A percentile compares a stretch with the other conserved stretches of the same genome.
phyloP scores from a whole-genome alignment of 495 filamentous ascomycete genomes.

The Lophiotrema nucula region DNA sequence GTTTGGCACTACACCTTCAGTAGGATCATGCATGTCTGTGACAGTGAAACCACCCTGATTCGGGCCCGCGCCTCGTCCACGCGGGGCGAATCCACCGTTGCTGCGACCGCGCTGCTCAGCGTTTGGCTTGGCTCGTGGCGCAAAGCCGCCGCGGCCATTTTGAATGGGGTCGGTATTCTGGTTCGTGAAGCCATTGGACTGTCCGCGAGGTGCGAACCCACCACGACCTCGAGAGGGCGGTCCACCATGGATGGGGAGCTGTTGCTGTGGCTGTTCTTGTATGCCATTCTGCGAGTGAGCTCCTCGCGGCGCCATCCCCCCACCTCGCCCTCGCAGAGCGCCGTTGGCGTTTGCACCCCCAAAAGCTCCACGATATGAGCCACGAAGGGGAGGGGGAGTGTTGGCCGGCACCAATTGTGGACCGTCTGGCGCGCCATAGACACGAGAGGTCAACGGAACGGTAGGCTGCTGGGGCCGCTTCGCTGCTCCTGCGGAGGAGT shows the following conservation, averaged over 20 bases:
- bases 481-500: constrained; percentile 64
- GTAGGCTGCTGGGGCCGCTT: constrained; percentile 50
- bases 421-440: constrained; percentile 53
- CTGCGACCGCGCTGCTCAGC: constrained; percentile 3
- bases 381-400: constrained; percentile 65
- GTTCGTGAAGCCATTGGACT: background rate
- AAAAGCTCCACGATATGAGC: constrained; percentile 71
- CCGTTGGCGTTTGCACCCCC: constrained; percentile 41
- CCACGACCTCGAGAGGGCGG: constrained; percentile 26
- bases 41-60: constrained; percentile 53
- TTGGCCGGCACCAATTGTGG: constrained; percentile 66
- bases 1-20: constrained; percentile 50
- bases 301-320: constrained; percentile 22
- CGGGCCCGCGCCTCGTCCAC: constrained; percentile 35
- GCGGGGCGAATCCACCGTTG: constrained; percentile 10
- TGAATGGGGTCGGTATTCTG: constrained; percentile 17
- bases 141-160: too few relatives aligned
- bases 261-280: constrained; percentile 33
- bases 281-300: constrained; percentile 13
- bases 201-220: constrained; percentile 41
- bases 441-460: constrained; percentile 55
- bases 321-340: constrained; percentile 29
- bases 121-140: too few relatives aligned
- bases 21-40: constrained; percentile 52
- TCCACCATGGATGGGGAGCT: constrained; percentile 30